Percentiles rank a stretch among this genome's conserved stretches.
These are phyloP conservation scores for Magnolia changhungtana DNA, from an alignment of 164 flowering plant species.

Conservation along the genomic window DNA sequence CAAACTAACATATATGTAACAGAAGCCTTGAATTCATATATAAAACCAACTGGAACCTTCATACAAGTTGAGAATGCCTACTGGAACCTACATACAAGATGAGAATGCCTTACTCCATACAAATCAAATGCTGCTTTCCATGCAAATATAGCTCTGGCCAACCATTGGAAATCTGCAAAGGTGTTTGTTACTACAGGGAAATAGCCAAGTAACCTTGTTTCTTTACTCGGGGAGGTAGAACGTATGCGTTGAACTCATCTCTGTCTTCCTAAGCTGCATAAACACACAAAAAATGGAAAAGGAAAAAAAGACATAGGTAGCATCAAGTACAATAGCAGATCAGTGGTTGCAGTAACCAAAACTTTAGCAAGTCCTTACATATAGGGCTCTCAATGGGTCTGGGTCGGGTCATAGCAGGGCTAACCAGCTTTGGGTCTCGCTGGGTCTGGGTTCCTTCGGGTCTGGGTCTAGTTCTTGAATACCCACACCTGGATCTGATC, in stretches of 20 bases:
- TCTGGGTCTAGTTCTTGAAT: too few relatives aligned
- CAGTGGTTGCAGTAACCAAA: too few relatives aligned
- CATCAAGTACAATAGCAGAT: background rate
- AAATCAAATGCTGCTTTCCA: background rate
- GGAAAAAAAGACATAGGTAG: background rate
- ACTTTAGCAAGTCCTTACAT: too few relatives aligned
- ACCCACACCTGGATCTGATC: too few relatives aligned
- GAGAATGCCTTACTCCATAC: background rate
- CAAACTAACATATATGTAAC: background rate
- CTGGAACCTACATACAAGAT: background rate
- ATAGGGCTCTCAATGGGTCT: too few relatives aligned
- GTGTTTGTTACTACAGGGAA: background rate
- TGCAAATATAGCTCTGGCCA: background rate
- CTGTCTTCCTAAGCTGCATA: constrained; percentile 67
- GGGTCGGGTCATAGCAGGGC: too few relatives aligned
- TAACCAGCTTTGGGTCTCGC: too few relatives aligned
- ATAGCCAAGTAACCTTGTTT: background rate
- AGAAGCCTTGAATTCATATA: background rate
- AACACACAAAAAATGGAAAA: background rate
- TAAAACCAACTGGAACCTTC: background rate
- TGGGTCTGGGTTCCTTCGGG: too few relatives aligned
- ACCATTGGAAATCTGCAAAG: background rate
- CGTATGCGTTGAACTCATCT: constrained; percentile 49
- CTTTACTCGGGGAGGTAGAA: constrained; percentile 37
- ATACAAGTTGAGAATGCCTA: background rate